These are phyloP conservation scores for Phialocephala subalpina DNA, from an alignment of 2,329 filamentous ascomycete species.

Conservation along the genomic window DNA sequence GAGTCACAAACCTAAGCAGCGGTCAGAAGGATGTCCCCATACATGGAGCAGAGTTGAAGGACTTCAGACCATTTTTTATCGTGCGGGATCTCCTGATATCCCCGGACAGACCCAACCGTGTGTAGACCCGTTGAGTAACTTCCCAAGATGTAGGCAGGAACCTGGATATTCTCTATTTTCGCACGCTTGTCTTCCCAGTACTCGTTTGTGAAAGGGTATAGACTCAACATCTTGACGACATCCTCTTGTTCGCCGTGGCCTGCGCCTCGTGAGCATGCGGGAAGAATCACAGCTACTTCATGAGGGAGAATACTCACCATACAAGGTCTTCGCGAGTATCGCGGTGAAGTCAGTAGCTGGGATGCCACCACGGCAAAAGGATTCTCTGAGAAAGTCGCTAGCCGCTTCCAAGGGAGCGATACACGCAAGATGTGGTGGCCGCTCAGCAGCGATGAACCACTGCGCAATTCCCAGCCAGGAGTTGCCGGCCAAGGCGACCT, in stretches of 20 bases:
- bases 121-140: slow-evolving; percentile 24
- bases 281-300: too few relatives aligned
- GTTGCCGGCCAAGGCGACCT: slow-evolving; percentile 38
- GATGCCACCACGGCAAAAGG: slow-evolving; percentile 23
- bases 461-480: slow-evolving; percentile 38
- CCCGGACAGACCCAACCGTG: slow-evolving; percentile 20
- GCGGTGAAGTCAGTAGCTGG: slow-evolving; percentile 15
- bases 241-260: slow-evolving; percentile 15
- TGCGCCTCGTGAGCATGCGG: too few relatives aligned
- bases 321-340: slow-evolving; percentile 8
- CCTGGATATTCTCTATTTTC: slow-evolving; percentile 22
- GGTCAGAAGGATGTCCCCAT: too few relatives aligned
- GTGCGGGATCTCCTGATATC: slow-evolving; percentile 13
- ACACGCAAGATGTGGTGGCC: slow-evolving; percentile 26
- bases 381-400: slow-evolving; percentile 30
- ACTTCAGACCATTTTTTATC: slow-evolving; percentile 30
- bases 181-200: slow-evolving; percentile 32
- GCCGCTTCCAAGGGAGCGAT: slow-evolving; percentile 34
- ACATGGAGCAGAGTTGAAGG: too few relatives aligned
- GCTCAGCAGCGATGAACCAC: slow-evolving; percentile 37
- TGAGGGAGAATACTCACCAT: slow-evolving; percentile 6
- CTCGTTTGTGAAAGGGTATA: slow-evolving; percentile 15
- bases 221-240: slow-evolving; percentile 20
- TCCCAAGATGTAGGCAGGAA: slow-evolving; percentile 27
- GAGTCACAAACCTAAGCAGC: slow-evolving; percentile 14